phyloP scores from a whole-genome alignment of 352 stramenopile species.

The Pythium aristosporum region DNA sequence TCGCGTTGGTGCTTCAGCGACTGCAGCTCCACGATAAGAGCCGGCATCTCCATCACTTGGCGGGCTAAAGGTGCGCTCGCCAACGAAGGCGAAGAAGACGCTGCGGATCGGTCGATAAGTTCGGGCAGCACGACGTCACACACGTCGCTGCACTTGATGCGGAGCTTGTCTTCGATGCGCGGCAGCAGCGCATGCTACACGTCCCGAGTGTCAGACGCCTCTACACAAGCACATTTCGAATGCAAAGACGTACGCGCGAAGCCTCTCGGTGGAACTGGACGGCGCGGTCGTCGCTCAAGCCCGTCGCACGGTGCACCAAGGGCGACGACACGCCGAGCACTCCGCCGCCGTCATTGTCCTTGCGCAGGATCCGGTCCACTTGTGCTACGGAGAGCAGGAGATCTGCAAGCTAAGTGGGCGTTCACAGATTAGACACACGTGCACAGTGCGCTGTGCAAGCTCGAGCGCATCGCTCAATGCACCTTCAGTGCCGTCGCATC shows the following conservation, averaged over 20 bases:
- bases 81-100: not conserved
- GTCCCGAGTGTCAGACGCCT: not conserved
- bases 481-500: constrained; percentile 22
- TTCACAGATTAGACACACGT: not conserved
- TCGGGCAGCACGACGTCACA: constrained; percentile 36
- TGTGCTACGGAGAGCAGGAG: constrained; percentile 35
- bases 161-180: constrained; percentile 32
- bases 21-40: constrained; percentile 35
- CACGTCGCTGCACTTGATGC: constrained; percentile 30
- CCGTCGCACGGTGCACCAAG: constrained; percentile 19
- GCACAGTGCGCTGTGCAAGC: too few relatives aligned
- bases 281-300: constrained; percentile 23
- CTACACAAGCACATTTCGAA: not conserved
- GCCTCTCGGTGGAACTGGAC: constrained; percentile 21
- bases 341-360: not conserved
- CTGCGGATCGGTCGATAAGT: constrained; percentile 14
- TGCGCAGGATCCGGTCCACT: constrained; percentile 29
- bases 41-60: constrained; percentile 34
- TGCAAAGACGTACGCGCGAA: constrained; percentile 25
- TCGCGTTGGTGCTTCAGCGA: constrained; percentile 22
- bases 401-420: constrained; percentile 21
- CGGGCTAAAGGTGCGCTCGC: constrained; percentile 14
- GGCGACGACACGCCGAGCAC: constrained; percentile 31
- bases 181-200: constrained; percentile 33
- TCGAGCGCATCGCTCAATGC: not conserved